phyloP scores from a whole-genome alignment of 306 rosid species.

The Pterocarpus macrocarpus region DNA sequence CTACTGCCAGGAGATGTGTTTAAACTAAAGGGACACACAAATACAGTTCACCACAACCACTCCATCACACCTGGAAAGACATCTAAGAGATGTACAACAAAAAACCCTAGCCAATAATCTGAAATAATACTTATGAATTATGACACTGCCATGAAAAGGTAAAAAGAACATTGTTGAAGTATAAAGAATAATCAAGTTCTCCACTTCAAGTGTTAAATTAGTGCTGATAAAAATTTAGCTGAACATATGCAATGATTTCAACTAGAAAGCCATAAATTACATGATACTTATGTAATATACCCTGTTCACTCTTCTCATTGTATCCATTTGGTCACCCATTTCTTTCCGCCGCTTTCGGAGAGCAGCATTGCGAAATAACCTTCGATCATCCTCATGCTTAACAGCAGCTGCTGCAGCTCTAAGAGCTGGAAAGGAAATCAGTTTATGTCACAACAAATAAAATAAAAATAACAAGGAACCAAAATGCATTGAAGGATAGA shows the following conservation, averaged over 20 bases:
- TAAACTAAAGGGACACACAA: slow-evolving; percentile 4
- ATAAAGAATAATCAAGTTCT: slow-evolving; percentile 11
- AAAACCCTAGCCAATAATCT: slow-evolving; percentile 11
- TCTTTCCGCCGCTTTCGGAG: slow-evolving; percentile 95
- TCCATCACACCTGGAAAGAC: slow-evolving; percentile 3
- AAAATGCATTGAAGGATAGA: slow-evolving; percentile 34
- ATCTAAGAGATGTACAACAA: slow-evolving; percentile 8
- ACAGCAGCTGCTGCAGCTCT: slow-evolving; percentile 98
- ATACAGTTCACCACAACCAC: background rate
- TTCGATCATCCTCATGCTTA: slow-evolving; percentile 87
- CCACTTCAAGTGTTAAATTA: background rate
- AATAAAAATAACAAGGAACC: slow-evolving; percentile 27
- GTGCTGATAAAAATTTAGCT: background rate
- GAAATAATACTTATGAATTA: background rate
- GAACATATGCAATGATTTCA: slow-evolving; percentile 34
- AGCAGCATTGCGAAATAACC: slow-evolving; percentile 92
- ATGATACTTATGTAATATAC: slow-evolving; percentile 55
- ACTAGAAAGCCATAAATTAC: slow-evolving; percentile 12
- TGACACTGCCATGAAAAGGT: background rate
- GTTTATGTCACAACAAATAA: slow-evolving; percentile 30
- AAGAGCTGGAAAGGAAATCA: slow-evolving; percentile 71
- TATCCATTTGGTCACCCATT: slow-evolving; percentile 83
- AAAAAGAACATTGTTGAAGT: background rate
- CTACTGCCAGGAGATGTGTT: background rate
- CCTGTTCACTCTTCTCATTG: slow-evolving; percentile 82